phyloP scores from a whole-genome alignment of 768 basidiomycete genomes.

The Candolleomyces efflorescens region DNA sequence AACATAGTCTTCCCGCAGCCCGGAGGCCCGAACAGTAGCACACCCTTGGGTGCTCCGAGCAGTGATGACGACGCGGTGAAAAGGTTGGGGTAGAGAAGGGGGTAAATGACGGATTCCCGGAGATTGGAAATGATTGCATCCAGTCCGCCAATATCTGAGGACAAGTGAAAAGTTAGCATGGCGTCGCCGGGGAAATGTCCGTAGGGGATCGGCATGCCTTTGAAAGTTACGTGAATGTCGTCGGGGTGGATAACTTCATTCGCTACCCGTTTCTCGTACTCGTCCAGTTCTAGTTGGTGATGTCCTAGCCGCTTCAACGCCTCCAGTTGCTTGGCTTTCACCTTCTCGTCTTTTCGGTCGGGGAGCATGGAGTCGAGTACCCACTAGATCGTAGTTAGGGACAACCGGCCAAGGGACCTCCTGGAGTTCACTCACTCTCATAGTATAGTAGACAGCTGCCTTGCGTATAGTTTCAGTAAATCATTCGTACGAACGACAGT shows the following conservation, averaged over 20 bases:
- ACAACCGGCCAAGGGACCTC: neutral
- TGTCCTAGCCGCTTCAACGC: conserved; percentile 70
- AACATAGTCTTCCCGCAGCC: conserved; percentile 99
- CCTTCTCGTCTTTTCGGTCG: conserved; percentile 55
- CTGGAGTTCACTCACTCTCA: conserved; percentile 46
- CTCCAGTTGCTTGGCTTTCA: conserved; percentile 66
- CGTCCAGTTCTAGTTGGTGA: conserved; percentile 71
- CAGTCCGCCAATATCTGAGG: conserved; percentile 83
- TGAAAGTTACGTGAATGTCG: conserved; percentile 74
- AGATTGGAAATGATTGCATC: conserved; percentile 87
- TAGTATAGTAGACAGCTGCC: conserved; percentile 77
- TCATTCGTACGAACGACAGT: conserved; percentile 2
- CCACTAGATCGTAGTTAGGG: conserved; percentile 44
- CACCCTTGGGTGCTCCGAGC: conserved; percentile 91
- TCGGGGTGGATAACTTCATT: conserved; percentile 92
- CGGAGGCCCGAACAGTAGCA: conserved; percentile 92
- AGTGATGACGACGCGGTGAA: conserved; percentile 80
- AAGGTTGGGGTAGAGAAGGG: conserved; percentile 84
- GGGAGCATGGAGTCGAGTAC: conserved; percentile 50
- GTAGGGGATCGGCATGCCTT: conserved; percentile 41
- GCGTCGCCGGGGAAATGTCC: neutral
- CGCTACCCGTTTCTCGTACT: conserved; percentile 90
- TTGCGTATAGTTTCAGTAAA: conserved; percentile 32
- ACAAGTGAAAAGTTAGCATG: conserved; percentile 12
- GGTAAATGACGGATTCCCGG: conserved; percentile 94